Evolutionary conservation across 192 early-diverging fungal genomes (phyloP).

Genomic region (Coemansia sp.): DNA sequence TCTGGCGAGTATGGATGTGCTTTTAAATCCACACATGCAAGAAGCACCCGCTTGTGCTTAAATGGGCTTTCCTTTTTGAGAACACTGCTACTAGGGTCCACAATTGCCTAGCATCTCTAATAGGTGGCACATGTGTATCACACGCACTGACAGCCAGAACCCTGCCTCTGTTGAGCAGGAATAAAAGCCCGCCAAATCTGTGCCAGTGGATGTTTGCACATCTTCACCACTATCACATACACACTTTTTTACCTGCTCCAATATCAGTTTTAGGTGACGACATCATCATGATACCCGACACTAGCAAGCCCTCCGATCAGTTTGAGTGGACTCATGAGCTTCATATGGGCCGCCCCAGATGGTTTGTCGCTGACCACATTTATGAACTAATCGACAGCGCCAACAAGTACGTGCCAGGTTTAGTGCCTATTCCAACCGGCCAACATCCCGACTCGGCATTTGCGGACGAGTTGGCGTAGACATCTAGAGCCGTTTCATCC

Average conservation of each 20-base stretch:
- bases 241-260: neutral
- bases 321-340: slow-evolving; percentile 55
- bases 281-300: slow-evolving; percentile 44
- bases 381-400: slow-evolving; percentile 48
- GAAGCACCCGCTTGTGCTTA: neutral
- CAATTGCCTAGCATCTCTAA: neutral
- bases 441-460: slow-evolving; percentile 54
- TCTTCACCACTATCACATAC: neutral
- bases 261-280: neutral
- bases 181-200: neutral
- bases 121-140: neutral
- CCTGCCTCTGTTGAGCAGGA: neutral
- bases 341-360: slow-evolving; percentile 47
- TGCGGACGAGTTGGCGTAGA: slow-evolving; percentile 29
- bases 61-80: neutral
- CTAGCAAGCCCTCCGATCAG: slow-evolving; percentile 52
- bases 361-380: slow-evolving; percentile 56
- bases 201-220: neutral
- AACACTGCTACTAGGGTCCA: neutral
- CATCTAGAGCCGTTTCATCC: neutral
- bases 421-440: slow-evolving; percentile 46
- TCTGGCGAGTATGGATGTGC: neutral
- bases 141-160: neutral
- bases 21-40: neutral
- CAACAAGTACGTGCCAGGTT: slow-evolving; percentile 41